A percentile compares a stretch with the other conserved stretches of the same genome.
Evolutionary conservation across 176 grass and related monocot genomes (phyloP).

Genomic region (Alopecurus myosuroides): DNA sequence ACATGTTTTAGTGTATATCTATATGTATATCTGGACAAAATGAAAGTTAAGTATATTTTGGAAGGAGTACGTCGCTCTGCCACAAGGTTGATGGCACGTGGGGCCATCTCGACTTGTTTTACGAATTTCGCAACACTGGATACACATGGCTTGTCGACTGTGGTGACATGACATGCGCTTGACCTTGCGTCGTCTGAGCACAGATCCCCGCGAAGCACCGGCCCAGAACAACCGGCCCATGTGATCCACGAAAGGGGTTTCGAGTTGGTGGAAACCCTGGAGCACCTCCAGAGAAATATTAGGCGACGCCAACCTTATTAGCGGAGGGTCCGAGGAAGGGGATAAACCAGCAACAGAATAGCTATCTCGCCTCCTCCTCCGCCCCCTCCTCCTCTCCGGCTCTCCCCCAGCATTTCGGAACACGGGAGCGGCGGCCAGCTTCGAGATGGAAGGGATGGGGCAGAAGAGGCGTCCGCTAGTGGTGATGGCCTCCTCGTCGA

Average conservation of each 20-base stretch:
- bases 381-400: background rate
- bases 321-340: constrained; percentile 28
- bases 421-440: background rate
- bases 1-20: too few relatives aligned
- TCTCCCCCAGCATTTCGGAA: background rate
- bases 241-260: constrained; percentile 10
- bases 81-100: too few relatives aligned
- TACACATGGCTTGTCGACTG: too few relatives aligned
- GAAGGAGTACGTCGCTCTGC: too few relatives aligned
- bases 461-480: constrained; percentile 43
- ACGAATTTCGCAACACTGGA: too few relatives aligned
- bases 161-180: background rate
- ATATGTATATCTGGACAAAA: too few relatives aligned
- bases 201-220: background rate
- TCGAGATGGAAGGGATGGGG: constrained; percentile 30
- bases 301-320: background rate
- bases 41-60: too few relatives aligned
- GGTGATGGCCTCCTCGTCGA: constrained; percentile 31
- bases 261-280: constrained; percentile 12
- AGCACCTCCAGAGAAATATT: background rate
- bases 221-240: constrained; percentile 23
- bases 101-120: too few relatives aligned
- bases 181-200: background rate
- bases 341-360: constrained; percentile 13
- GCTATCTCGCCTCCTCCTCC: background rate